These are phyloP conservation scores for Teunomyces lycoperdinae DNA, from an alignment of 805 yeast genomes.

Conservation along the genomic window DNA sequence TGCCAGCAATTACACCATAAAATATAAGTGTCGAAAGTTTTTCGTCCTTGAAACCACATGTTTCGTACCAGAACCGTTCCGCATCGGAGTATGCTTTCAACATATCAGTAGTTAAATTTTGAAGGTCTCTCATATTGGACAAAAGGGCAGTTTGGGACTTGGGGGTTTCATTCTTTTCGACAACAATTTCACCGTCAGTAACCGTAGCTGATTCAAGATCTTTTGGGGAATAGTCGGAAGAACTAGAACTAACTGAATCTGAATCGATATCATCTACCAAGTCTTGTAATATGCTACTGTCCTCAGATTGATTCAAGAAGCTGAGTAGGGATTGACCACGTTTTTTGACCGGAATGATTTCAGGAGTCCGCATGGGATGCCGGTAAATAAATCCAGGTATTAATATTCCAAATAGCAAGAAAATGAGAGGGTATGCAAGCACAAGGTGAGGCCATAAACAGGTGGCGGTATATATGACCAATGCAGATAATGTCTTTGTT, in stretches of 20 bases:
- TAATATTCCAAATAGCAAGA: constrained; percentile 54
- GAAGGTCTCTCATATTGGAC: constrained; percentile 71
- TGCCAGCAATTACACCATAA: constrained; percentile 29
- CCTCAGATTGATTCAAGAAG: constrained; percentile 28
- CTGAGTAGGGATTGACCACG: constrained; percentile 57
- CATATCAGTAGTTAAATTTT: constrained; percentile 57
- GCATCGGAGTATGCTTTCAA: constrained; percentile 48
- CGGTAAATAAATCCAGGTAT: constrained; percentile 67
- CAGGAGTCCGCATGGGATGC: constrained; percentile 57
- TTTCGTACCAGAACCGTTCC: constrained; percentile 56
- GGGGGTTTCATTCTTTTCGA: constrained; percentile 16
- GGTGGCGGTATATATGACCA: constrained; percentile 60
- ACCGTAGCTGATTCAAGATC: constrained; percentile 1
- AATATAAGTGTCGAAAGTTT: constrained; percentile 59
- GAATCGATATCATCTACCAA: constrained; percentile 9
- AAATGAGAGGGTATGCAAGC: constrained; percentile 59
- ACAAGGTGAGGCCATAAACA: constrained; percentile 72
- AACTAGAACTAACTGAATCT: constrained; percentile 7
- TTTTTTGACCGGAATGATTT: constrained; percentile 41
- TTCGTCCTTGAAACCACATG: constrained; percentile 73
- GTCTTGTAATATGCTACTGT: constrained; percentile 33
- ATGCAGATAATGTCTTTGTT: constrained; percentile 57
- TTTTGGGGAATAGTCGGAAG: constrained; percentile 4
- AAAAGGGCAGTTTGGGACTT: constrained; percentile 42
- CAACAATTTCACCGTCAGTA: constrained; percentile 6